phyloP scores from a whole-genome alignment of 2,329 filamentous ascomycete species.

The Xylariaceae sp. region DNA sequence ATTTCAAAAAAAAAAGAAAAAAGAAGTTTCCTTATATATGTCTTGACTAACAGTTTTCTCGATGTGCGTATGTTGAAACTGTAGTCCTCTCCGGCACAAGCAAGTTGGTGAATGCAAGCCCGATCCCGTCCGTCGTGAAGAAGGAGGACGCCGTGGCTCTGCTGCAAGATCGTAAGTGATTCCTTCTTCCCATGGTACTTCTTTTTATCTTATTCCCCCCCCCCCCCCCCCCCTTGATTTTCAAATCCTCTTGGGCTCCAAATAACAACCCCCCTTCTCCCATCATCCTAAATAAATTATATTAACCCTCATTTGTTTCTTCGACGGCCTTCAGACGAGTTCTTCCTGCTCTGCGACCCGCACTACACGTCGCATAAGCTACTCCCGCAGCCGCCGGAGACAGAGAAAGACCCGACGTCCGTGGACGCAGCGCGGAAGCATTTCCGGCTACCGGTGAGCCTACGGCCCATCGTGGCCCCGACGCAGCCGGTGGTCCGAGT shows the following conservation, averaged over 20 bases:
- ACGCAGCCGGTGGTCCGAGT: slow-evolving; percentile 24
- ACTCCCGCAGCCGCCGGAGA: slow-evolving; percentile 25
- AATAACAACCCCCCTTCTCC: no score
- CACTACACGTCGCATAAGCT: slow-evolving; percentile 39
- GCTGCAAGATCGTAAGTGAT: slow-evolving; percentile 40
- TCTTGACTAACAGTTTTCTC: not conserved
- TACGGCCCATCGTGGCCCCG: slow-evolving; percentile 19
- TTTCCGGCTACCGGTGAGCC: slow-evolving; percentile 22
- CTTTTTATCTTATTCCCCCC: not conserved
- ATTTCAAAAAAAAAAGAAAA: no score
- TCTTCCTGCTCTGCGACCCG: slow-evolving; percentile 49
- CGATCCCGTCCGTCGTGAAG: slow-evolving; percentile 34
- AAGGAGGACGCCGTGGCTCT: slow-evolving; percentile 33
- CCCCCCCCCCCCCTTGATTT: not conserved
- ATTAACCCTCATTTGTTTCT: not conserved
- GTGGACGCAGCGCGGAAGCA: slow-evolving; percentile 27
- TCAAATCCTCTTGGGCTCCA: no score
- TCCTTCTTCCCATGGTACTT: not conserved
- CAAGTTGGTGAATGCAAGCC: slow-evolving; percentile 38
- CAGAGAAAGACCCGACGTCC: slow-evolving; percentile 19
- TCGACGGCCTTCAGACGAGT: slow-evolving; percentile 30
- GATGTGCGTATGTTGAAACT: no score
- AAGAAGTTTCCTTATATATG: no score
- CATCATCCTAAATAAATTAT: no score
- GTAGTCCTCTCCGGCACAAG: slow-evolving; percentile 41